These are phyloP conservation scores for Mayamaea pseudoterrestris DNA, from an alignment of 108 stramenopile species.

Conservation along the genomic window DNA sequence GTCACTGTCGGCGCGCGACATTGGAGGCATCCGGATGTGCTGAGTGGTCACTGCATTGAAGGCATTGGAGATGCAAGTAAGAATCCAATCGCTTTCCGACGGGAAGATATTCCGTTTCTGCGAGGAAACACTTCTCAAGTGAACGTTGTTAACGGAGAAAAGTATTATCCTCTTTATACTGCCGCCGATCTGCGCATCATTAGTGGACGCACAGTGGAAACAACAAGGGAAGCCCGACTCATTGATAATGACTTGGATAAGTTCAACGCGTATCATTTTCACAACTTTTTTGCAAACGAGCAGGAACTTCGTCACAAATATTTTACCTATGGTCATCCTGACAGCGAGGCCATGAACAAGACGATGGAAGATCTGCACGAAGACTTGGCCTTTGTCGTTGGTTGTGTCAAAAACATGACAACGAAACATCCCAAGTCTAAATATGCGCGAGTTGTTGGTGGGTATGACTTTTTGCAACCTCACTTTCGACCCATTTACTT, in stretches of 20 bases:
- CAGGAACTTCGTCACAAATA: constrained; percentile 30
- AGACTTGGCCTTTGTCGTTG: too few relatives aligned
- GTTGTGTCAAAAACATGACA: too few relatives aligned
- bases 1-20: not conserved
- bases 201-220: not conserved
- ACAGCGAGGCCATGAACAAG: too few relatives aligned
- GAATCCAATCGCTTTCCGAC: not conserved
- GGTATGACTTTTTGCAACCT: too few relatives aligned
- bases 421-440: too few relatives aligned
- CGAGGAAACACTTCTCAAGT: not conserved
- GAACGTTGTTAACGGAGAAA: not conserved
- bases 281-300: constrained; percentile 29
- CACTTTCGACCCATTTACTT: too few relatives aligned
- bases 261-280: constrained; percentile 33
- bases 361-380: too few relatives aligned
- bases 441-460: too few relatives aligned
- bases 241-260: not conserved
- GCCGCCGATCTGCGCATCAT: constrained; percentile 14
- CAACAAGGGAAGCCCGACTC: not conserved
- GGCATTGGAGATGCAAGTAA: not conserved
- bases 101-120: not conserved
- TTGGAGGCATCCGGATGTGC: constrained; percentile 32
- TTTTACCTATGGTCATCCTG: constrained; percentile 36
- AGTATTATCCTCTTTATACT: constrained; percentile 11
- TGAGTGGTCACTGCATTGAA: constrained; percentile 35